Percentiles rank a stretch among this genome's conserved stretches.
These are phyloP conservation scores for Cardamine occulta DNA, from an alignment of 345 rosid genomes.

Conservation along the genomic window DNA sequence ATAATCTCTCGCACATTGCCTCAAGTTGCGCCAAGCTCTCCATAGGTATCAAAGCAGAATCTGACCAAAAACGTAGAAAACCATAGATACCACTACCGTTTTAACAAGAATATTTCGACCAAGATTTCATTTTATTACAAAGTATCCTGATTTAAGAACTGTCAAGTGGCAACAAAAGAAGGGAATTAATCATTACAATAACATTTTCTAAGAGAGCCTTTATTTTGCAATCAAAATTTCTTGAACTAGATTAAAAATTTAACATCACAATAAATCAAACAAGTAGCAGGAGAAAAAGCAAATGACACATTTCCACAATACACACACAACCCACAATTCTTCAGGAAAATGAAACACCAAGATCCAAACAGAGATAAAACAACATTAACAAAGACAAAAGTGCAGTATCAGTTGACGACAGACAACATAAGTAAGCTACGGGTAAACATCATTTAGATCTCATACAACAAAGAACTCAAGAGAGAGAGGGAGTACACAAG, in stretches of 20 bases:
- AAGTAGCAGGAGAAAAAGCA: slow-evolving; percentile 6
- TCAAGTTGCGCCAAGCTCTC: slow-evolving; percentile 98
- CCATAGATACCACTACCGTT: slow-evolving; percentile 40
- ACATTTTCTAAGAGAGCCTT: slow-evolving; percentile 11
- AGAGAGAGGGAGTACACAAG: slow-evolving; percentile 19
- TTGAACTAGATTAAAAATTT: slow-evolving; percentile 9
- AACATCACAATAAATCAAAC: slow-evolving; percentile 21
- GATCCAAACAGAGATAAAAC: slow-evolving; percentile 28
- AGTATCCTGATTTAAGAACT: slow-evolving; percentile 22
- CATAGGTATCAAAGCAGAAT: slow-evolving; percentile 57
- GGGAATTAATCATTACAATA: slow-evolving; percentile 34
- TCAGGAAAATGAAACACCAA: background rate
- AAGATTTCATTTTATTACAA: slow-evolving; percentile 24
- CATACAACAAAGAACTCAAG: slow-evolving; percentile 31
- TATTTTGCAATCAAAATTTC: slow-evolving; percentile 23
- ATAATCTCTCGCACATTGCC: slow-evolving; percentile 93
- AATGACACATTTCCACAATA: slow-evolving; percentile 22
- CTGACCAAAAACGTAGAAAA: slow-evolving; percentile 42
- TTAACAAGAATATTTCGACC: slow-evolving; percentile 28
- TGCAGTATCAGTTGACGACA: slow-evolving; percentile 9
- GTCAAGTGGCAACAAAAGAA: slow-evolving; percentile 22
- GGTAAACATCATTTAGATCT: slow-evolving; percentile 30
- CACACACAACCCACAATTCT: background rate
- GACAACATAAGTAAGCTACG: slow-evolving; percentile 24
- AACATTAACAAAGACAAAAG: slow-evolving; percentile 22